These are phyloP conservation scores for Bruguiera sexangula DNA, from an alignment of 345 rosid species.

Conservation along the genomic window DNA sequence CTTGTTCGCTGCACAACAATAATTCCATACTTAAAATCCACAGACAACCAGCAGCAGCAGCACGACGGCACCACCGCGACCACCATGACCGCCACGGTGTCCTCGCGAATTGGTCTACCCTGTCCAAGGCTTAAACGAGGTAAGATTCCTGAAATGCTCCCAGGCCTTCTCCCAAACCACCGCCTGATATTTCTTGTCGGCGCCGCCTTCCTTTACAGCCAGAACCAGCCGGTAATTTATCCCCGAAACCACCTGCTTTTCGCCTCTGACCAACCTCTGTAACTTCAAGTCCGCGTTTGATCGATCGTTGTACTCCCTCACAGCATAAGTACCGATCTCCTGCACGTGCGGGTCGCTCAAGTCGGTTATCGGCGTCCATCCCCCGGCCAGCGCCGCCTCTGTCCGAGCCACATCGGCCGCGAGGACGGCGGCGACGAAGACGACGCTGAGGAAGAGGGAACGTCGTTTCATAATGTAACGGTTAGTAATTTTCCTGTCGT, in stretches of 20 bases:
- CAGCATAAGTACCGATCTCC: slow-evolving; percentile 15
- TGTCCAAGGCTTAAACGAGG: slow-evolving; percentile 11
- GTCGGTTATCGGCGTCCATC: slow-evolving; percentile 10
- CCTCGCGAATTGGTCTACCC: neutral
- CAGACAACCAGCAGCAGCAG: no score
- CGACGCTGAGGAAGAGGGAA: neutral
- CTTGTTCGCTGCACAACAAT: no score
- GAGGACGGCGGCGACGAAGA: neutral
- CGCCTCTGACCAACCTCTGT: slow-evolving; percentile 1
- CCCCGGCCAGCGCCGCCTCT: neutral
- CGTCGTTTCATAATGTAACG: slow-evolving; percentile 4
- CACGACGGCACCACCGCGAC: no score
- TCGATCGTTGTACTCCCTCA: slow-evolving; percentile 5
- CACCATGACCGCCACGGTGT: neutral
- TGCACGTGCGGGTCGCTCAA: slow-evolving; percentile 11
- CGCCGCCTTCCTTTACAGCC: slow-evolving; percentile 1
- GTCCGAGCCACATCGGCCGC: neutral
- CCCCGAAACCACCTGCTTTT: slow-evolving; percentile 20
- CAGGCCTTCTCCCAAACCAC: slow-evolving; percentile 21
- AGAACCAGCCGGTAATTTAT: slow-evolving; percentile 8
- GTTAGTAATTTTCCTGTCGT: no score
- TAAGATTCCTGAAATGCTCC: slow-evolving; percentile 2
- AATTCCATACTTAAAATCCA: no score
- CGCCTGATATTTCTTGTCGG: slow-evolving; percentile 10
- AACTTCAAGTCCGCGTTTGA: neutral